These are phyloP conservation scores for Cryphonectria nitschkei DNA, from an alignment of 2,329 filamentous ascomycete species.

Conservation along the genomic window DNA sequence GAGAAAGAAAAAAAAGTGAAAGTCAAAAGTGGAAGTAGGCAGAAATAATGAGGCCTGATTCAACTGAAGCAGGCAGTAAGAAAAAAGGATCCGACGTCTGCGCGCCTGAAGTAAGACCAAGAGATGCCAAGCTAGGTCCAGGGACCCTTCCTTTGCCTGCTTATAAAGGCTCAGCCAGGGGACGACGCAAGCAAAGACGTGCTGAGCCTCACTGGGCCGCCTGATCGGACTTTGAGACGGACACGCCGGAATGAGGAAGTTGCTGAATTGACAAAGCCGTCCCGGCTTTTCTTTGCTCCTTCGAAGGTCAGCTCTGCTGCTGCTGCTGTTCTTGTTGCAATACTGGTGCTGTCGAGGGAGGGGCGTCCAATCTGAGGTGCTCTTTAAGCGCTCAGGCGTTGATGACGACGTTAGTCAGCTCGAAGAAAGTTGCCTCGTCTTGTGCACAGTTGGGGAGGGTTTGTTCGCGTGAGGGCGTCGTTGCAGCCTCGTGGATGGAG, in stretches of 20 bases:
- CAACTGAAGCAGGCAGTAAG: background rate
- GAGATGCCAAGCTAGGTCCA: background rate
- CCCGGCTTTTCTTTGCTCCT: background rate
- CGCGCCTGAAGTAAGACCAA: background rate
- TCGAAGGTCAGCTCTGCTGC: background rate
- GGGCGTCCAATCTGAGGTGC: background rate
- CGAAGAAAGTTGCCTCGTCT: background rate
- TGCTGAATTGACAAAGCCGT: background rate
- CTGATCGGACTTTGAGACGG: constrained; percentile 1
- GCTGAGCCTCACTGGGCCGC: constrained; percentile 26
- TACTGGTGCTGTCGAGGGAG: background rate
- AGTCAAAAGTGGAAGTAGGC: too few relatives aligned
- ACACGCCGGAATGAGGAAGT: background rate
- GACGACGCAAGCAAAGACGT: constrained; percentile 11
- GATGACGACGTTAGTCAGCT: background rate
- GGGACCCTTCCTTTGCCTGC: background rate
- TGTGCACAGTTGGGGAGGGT: background rate
- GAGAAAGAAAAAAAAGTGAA: background rate
- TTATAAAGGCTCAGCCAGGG: background rate
- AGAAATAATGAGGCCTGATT: background rate
- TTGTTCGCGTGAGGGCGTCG: background rate
- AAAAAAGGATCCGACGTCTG: constrained; percentile 8
- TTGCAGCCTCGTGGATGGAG: background rate
- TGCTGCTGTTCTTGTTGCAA: background rate
- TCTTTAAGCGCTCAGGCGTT: background rate